Percentiles rank a stretch among this genome's conserved stretches.
These are phyloP conservation scores for Citrullus amarus DNA, from an alignment of 306 rosid genomes.

Conservation along the genomic window DNA sequence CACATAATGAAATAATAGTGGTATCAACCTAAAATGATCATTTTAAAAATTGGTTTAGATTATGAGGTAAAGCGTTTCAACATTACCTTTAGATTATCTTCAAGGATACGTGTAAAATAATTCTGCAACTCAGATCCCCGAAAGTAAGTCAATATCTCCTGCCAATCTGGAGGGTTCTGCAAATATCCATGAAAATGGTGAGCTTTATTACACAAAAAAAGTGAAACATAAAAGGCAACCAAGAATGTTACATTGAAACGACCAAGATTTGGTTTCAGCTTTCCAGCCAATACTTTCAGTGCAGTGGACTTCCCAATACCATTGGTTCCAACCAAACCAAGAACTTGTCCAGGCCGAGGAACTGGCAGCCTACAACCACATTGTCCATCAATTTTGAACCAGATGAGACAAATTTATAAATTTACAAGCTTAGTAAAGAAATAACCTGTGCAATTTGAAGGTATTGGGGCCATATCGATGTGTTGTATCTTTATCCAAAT, in stretches of 20 bases:
- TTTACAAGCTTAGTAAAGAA: neutral
- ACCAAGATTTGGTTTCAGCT: slow-evolving; percentile 86
- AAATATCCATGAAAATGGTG: slow-evolving; percentile 2
- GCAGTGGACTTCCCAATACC: slow-evolving; percentile 99
- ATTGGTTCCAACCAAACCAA: slow-evolving; percentile 92
- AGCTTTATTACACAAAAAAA: neutral
- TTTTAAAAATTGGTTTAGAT: neutral
- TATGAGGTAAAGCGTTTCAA: neutral
- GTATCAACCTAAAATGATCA: neutral
- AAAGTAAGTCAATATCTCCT: slow-evolving; percentile 82
- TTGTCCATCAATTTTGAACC: slow-evolving; percentile 11
- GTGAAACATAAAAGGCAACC: neutral
- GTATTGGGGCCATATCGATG: slow-evolving; percentile 95
- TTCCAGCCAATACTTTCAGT: slow-evolving; percentile 91
- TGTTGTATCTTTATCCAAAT: slow-evolving; percentile 82
- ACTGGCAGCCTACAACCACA: slow-evolving; percentile 62
- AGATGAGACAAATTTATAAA: neutral
- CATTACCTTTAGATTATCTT: slow-evolving; percentile 81
- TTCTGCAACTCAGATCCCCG: slow-evolving; percentile 96
- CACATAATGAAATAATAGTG: neutral
- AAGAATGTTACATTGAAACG: slow-evolving; percentile 61
- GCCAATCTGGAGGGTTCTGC: slow-evolving; percentile 98
- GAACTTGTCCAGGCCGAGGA: slow-evolving; percentile 97
- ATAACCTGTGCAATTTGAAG: slow-evolving; percentile 87
- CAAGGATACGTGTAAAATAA: slow-evolving; percentile 84